Evolutionary conservation across 2,329 filamentous ascomycete genomes (phyloP).

Genomic region (Aphanoascus verrucosus): DNA sequence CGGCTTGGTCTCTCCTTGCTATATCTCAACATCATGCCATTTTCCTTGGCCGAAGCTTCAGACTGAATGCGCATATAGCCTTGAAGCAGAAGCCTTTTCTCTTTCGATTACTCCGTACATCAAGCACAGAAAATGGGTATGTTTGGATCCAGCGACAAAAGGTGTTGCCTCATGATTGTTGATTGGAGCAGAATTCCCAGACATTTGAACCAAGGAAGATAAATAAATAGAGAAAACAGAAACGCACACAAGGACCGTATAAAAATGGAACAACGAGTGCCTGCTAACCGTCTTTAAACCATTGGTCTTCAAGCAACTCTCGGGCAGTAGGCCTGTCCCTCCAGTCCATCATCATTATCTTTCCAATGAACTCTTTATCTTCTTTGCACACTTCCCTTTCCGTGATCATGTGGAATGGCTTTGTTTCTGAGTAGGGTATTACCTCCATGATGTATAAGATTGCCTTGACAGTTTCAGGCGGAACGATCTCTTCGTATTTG

Average conservation of each 20-base stretch:
- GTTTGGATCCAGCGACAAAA: too few relatives aligned
- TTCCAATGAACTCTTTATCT: conserved; percentile 15
- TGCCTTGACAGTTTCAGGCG: conserved; percentile 6
- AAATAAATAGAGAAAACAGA: not conserved
- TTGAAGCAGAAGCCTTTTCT: too few relatives aligned
- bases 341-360: conserved; percentile 12
- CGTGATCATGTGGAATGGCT: conserved; percentile 11
- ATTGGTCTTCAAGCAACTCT: conserved; percentile 3
- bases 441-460: conserved; percentile 14
- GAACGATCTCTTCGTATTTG: conserved; percentile 12
- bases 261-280: not conserved
- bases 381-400: conserved; percentile 9
- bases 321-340: conserved; percentile 4
- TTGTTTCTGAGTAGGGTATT: conserved; percentile 10
- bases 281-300: not conserved
- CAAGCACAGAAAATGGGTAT: too few relatives aligned
- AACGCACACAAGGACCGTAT: not conserved
- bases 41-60: too few relatives aligned
- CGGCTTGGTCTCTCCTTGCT: too few relatives aligned
- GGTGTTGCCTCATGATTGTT: too few relatives aligned
- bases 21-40: too few relatives aligned
- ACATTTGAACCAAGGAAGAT: too few relatives aligned
- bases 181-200: too few relatives aligned
- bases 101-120: too few relatives aligned
- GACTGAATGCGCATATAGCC: too few relatives aligned